A percentile compares a stretch with the other conserved stretches of the same genome.
These are phyloP conservation scores for Fomitopsis palustris DNA, from an alignment of 1,284 basidiomycete genomes.

Conservation along the genomic window DNA sequence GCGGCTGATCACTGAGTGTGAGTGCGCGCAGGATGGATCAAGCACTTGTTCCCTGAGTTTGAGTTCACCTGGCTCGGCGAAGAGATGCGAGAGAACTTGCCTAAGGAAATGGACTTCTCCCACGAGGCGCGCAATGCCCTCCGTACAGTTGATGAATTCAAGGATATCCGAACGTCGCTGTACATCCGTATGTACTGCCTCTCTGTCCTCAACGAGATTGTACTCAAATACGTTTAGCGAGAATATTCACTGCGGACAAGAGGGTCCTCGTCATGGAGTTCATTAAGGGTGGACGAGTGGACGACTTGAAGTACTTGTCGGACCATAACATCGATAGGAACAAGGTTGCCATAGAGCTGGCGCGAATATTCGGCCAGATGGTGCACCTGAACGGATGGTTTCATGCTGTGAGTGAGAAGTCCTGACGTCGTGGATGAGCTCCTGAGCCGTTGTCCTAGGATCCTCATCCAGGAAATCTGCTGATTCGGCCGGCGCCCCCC, in stretches of 20 bases:
- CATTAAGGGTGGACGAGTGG: conserved; percentile 85
- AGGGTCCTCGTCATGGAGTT: conserved; percentile 95
- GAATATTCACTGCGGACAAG: conserved; percentile 81
- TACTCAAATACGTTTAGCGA: conserved; percentile 32
- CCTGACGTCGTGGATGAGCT: background rate
- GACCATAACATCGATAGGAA: conserved; percentile 90
- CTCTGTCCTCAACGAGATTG: background rate
- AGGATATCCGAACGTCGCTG: conserved; percentile 70
- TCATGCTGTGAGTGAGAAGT: conserved; percentile 55
- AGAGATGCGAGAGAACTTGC: conserved; percentile 91
- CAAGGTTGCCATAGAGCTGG: conserved; percentile 87
- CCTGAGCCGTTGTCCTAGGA: conserved; percentile 43
- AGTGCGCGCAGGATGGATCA: conserved; percentile 68
- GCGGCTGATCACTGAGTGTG: conserved; percentile 5
- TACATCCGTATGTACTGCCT: conserved; percentile 61
- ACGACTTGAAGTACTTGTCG: conserved; percentile 85
- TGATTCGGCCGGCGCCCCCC: conserved; percentile 75
- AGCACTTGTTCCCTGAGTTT: conserved; percentile 85
- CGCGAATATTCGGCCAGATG: conserved; percentile 91
- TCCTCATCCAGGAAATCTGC: conserved; percentile 85
- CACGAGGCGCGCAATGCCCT: conserved; percentile 89
- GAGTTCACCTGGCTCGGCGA: conserved; percentile 94
- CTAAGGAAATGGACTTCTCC: conserved; percentile 93
- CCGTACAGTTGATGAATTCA: conserved; percentile 74
- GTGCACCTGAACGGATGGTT: conserved; percentile 95